Evolutionary conservation across 1,284 basidiomycete genomes (phyloP), one percentile per base, ranked within the genome.

Genomic region (Golubevia pallescens): DNA sequence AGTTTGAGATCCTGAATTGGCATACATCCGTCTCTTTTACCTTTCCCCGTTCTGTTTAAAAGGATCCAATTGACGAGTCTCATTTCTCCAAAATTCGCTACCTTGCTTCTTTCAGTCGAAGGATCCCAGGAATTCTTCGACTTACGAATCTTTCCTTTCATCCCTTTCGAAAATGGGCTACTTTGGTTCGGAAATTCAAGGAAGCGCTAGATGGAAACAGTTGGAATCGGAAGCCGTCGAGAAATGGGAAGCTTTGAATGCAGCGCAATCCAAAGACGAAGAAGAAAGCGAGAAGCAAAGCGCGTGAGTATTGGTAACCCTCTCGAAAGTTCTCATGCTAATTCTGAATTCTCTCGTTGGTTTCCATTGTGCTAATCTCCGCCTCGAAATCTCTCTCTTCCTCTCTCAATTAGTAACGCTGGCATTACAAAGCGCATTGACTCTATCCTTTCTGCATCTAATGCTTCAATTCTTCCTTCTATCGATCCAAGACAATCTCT

Each of bases 181-280:
- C 62, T 83, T 83, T 62, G 76, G 68, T 14, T 62, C 57, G 34
- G 73, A 81, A 42, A 56, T 77, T 14, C 61, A 66, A 13, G 74
- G 69, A 1, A 80, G 76, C 53, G 63, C 67, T 20, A 68, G 58
- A 20, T 83, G 80, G 80, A 75, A 74, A 58, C 61, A 66, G 54
- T 71, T 78, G 2, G 74, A 80, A 62, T 51, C 51, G 4, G 61
- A 60, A 8, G 77, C 77, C 13, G 42, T 73, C 10, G 14, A 53
- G 19, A 63, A 73, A 24, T 74, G 60, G 54, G 21, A 57, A 23
- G 32, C 67, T 32, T 10, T 48, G 57, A 21, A 10, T 48, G 16
- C 20, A 34, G 14, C 14, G 6, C 52, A 21, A 55, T 8, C 34
- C 8, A 38, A 60, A 52, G 32, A 38, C 6, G 20, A 7, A 8